Percentiles rank a stretch among this genome's conserved stretches.
phyloP scores from a whole-genome alignment of 495 filamentous ascomycete species.

The Lophium mytilinum region DNA sequence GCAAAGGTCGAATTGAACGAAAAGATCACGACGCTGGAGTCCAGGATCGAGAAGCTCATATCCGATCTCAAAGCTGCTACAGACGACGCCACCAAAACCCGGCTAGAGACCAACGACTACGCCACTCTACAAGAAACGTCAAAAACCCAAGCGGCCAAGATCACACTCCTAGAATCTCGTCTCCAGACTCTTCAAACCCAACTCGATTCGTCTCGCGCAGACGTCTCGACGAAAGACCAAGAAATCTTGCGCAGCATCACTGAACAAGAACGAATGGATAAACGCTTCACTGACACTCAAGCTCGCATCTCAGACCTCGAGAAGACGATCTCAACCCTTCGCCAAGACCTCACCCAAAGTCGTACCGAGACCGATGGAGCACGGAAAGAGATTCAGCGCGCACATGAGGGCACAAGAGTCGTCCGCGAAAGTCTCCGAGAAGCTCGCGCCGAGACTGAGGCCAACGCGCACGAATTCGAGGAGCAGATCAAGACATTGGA shows the following conservation, averaged over 20 bases:
- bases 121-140: not conserved
- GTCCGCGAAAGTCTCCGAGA: constrained; percentile 8
- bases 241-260: constrained; percentile 14
- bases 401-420: constrained; percentile 10
- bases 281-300: constrained; percentile 7
- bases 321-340: constrained; percentile 10
- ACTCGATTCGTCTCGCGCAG: constrained; percentile 4
- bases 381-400: constrained; percentile 3
- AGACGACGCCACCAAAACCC: constrained; percentile 6
- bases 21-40: constrained; percentile 4
- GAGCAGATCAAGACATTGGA: constrained; percentile 12
- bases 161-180: constrained; percentile 2
- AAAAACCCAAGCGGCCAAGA: not conserved
- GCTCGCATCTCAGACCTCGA: constrained; percentile 15
- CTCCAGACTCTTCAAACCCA: constrained; percentile 12
- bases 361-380: constrained; percentile 8
- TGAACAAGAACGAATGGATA: constrained; percentile 16
- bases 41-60: constrained; percentile 3
- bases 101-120: not conserved
- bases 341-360: constrained; percentile 16
- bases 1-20: constrained; percentile 3
- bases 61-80: constrained; percentile 13
- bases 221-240: constrained; percentile 13
- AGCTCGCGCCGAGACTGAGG: constrained; percentile 12
- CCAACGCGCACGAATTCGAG: constrained; percentile 6